Percentiles rank a stretch among this genome's conserved stretches.
Conservation (phyloP, 768 basidiomycete genomes). For the Strobilomyces dryophilus region DNA sequence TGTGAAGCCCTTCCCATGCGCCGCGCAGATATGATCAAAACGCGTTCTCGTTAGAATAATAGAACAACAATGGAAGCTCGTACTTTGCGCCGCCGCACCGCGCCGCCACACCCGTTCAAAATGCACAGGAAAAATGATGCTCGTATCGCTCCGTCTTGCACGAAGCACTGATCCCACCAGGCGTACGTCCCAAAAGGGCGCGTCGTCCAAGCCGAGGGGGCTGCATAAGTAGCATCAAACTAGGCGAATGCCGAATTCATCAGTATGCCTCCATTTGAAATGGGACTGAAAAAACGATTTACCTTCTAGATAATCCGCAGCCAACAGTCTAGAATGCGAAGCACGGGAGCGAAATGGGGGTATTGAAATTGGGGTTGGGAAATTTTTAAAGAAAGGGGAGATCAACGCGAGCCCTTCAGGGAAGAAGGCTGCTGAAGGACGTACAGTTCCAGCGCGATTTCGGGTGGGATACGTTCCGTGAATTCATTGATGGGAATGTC, state of each 20-base stretch:
- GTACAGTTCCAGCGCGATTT: conserved; percentile 86
- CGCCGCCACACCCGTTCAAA: not conserved
- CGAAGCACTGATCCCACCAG: not conserved
- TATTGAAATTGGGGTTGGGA: conserved; percentile 3
- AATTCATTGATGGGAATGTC: conserved; percentile 77
- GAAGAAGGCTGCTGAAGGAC: conserved; percentile 29
- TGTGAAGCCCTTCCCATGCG: not conserved
- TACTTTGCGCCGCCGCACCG: conserved; percentile 16
- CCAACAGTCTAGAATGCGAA: conserved; percentile 42
- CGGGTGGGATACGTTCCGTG: conserved; percentile 77
- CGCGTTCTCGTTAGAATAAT: conserved; percentile 4
- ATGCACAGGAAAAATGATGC: not conserved
- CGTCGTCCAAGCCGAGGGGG: not conserved
- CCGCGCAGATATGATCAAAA: not conserved
- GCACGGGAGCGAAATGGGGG: not conserved
- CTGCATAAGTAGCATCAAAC: conserved; percentile 5
- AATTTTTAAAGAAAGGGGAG: not conserved
- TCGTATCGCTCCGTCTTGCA: not conserved
- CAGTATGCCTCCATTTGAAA: conserved; percentile 18
- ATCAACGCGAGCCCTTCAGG: conserved; percentile 13
- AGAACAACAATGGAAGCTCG: not conserved
- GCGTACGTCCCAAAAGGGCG: conserved; percentile 2
- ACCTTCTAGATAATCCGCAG: conserved; percentile 69
- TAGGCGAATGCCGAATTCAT: conserved; percentile 8
- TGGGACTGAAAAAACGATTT: conserved; percentile 11